A percentile compares a stretch with the other conserved stretches of the same genome.
These are phyloP conservation scores for Plasmodium inui DNA, from an alignment of 169 alveolate genomes.

Conservation along the genomic window DNA sequence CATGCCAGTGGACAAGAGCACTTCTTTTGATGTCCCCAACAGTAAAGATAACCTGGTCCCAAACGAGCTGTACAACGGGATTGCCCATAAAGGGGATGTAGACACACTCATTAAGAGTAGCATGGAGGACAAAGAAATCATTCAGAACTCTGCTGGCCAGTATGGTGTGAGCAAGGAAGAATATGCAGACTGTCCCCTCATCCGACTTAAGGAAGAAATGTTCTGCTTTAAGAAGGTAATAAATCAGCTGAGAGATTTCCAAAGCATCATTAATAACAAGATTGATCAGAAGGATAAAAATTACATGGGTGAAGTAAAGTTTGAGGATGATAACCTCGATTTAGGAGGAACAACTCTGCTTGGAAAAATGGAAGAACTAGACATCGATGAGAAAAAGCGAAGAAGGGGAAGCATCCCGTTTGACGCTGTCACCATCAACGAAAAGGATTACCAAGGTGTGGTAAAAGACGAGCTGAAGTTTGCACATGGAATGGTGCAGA, in stretches of 20 bases:
- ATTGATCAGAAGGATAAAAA: not conserved
- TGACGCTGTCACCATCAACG: not conserved
- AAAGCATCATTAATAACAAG: not conserved
- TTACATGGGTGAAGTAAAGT: not conserved
- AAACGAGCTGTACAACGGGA: not conserved
- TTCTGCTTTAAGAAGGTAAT: conserved; percentile 22
- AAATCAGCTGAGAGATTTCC: conserved; percentile 5
- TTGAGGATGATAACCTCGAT: not conserved
- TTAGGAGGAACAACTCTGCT: not conserved
- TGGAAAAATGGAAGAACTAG: not conserved
- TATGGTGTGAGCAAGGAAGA: not conserved
- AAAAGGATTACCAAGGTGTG: not conserved
- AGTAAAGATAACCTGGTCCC: not conserved
- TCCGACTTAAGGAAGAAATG: conserved; percentile 24
- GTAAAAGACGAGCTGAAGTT: not conserved
- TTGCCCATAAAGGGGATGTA: not conserved
- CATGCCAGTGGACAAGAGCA: not conserved
- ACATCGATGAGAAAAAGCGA: not conserved
- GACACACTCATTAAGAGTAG: not conserved
- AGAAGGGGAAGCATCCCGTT: not conserved
- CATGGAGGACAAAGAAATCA: not conserved
- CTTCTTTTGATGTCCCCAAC: not conserved
- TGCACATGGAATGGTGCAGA: not conserved
- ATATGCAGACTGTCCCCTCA: not conserved
- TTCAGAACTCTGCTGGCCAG: not conserved